Percentiles rank a stretch among this genome's conserved stretches.
These are phyloP conservation scores for Carpinus fangiana DNA, from an alignment of 306 rosid genomes.

Conservation along the genomic window DNA sequence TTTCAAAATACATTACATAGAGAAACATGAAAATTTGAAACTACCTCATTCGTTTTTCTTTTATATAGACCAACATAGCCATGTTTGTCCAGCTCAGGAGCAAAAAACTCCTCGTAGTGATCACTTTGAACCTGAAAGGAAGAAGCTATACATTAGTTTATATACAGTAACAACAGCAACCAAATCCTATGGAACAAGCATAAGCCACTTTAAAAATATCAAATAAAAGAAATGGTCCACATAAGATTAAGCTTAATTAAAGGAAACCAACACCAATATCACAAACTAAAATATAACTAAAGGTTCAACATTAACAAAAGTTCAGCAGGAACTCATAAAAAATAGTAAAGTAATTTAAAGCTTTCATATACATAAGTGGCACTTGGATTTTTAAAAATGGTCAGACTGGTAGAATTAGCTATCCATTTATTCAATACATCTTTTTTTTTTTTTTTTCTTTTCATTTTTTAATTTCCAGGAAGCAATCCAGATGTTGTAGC, in stretches of 20 bases:
- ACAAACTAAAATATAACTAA: not conserved
- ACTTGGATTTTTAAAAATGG: not conserved
- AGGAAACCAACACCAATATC: not conserved
- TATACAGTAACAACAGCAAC: not conserved
- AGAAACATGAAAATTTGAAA: slow-evolving; percentile 24
- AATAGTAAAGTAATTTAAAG: not conserved
- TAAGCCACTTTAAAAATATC: not conserved
- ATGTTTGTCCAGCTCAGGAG: slow-evolving; percentile 92
- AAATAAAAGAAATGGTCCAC: not conserved
- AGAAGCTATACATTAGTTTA: slow-evolving; percentile 19
- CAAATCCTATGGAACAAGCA: not conserved
- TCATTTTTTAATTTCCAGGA: not conserved
- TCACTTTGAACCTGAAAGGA: slow-evolving; percentile 81
- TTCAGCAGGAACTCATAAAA: not conserved
- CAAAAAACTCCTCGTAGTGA: slow-evolving; percentile 85
- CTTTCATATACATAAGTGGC: not conserved
- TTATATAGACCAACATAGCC: slow-evolving; percentile 88
- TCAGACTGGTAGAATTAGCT: not conserved
- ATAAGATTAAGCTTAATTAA: not conserved
- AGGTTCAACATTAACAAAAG: not conserved
- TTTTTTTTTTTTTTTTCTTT: not conserved
- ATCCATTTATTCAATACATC: not conserved
- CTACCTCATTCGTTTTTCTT: slow-evolving; percentile 89
- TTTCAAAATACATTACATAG: slow-evolving; percentile 2
- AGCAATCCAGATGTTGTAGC: not conserved